These are phyloP conservation scores for Sordaria brevicollis DNA, from an alignment of 495 filamentous ascomycete genomes.

Conservation along the genomic window DNA sequence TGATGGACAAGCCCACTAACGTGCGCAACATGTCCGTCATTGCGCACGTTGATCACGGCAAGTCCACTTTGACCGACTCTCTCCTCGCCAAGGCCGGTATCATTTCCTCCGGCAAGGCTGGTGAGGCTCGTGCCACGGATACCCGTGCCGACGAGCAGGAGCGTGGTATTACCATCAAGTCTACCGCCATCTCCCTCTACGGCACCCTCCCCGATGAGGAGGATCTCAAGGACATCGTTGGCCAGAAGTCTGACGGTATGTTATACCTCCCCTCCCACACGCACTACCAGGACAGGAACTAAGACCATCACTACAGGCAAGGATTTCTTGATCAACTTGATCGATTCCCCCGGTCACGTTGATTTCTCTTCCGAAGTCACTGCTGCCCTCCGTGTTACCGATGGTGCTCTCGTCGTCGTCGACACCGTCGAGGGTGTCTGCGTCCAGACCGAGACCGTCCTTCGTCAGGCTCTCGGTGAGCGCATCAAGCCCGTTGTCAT, in stretches of 20 bases:
- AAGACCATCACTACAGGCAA: constrained; percentile 33
- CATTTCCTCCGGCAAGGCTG: constrained; percentile 95
- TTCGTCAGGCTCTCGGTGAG: constrained; percentile 98
- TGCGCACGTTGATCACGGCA: constrained; percentile 99
- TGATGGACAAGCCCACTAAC: constrained; percentile 96
- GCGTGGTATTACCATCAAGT: constrained; percentile 99
- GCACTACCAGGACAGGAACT: background rate
- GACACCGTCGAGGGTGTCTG: constrained; percentile 99
- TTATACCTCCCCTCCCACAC: background rate
- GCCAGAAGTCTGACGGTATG: constrained; percentile 64
- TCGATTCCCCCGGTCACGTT: constrained; percentile 99
- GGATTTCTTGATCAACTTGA: constrained; percentile 99
- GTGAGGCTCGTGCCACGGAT: constrained; percentile 91
- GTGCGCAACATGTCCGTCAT: constrained; percentile 99
- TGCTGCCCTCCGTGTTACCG: constrained; percentile 98
- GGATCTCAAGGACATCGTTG: constrained; percentile 85
- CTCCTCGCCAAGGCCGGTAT: constrained; percentile 99
- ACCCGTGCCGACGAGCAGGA: constrained; percentile 97
- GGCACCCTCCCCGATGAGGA: constrained; percentile 70
- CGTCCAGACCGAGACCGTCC: constrained; percentile 99
- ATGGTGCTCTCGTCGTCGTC: constrained; percentile 98
- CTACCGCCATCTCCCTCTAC: constrained; percentile 97
- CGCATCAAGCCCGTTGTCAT: constrained; percentile 99
- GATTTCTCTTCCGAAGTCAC: constrained; percentile 99
- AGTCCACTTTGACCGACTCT: constrained; percentile 98